phyloP scores from a whole-genome alignment of 1,284 basidiomycete species.

The Microbotryum saponariae region DNA sequence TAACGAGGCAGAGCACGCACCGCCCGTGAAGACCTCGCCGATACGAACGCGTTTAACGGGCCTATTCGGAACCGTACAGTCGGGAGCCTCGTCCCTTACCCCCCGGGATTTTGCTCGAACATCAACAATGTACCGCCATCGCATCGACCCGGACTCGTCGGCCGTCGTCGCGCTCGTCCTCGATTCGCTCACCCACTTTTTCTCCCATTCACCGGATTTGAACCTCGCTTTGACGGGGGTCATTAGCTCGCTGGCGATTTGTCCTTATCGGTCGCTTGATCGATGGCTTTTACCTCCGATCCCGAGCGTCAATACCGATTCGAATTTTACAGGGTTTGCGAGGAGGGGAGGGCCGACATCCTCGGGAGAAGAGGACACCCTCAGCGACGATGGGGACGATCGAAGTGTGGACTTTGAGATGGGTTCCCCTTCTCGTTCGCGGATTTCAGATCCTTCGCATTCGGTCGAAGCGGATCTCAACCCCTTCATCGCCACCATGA shows the following conservation, averaged over 20 bases:
- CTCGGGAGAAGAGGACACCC: background rate
- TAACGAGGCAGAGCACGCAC: background rate
- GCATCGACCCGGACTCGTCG: conserved; percentile 9
- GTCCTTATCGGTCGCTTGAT: conserved; percentile 73
- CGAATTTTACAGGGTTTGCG: background rate
- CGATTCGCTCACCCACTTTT: conserved; percentile 64
- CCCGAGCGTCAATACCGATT: conserved; percentile 14
- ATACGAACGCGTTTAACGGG: background rate
- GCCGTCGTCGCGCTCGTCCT: conserved; percentile 48
- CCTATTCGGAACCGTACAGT: background rate
- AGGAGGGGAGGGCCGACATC: background rate
- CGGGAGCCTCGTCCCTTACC: background rate
- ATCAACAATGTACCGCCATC: conserved; percentile 17
- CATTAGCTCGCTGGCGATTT: conserved; percentile 65
- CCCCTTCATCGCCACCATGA: no score
- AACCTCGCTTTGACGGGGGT: conserved; percentile 83
- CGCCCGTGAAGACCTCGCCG: background rate
- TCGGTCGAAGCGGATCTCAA: no score
- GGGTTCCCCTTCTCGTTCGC: background rate
- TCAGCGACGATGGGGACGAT: conserved; percentile 28
- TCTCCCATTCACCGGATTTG: conserved; percentile 72
- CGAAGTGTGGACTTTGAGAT: conserved; percentile 22
- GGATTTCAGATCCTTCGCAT: background rate
- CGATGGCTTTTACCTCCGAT: conserved; percentile 60
- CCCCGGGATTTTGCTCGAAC: conserved; percentile 7